A percentile compares a stretch with the other conserved stretches of the same genome.
Conservation (phyloP, 1,139 yeast genomes). For the Petasospora fabianii region DNA sequence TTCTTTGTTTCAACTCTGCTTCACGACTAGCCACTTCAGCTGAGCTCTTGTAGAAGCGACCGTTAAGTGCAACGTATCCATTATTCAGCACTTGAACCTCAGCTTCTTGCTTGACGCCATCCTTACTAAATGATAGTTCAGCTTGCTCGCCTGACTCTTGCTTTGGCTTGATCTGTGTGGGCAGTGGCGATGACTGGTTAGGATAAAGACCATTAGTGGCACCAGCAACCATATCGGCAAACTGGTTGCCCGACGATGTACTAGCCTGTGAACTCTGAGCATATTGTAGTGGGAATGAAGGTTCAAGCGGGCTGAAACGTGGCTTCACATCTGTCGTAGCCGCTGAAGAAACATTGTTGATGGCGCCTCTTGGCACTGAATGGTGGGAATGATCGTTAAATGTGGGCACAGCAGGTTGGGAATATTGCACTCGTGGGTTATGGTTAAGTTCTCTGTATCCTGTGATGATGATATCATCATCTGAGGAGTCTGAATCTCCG, state of each 20-base stretch:
- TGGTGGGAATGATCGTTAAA: neutral
- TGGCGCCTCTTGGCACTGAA: neutral
- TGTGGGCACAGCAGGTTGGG: neutral
- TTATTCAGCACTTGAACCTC: conserved; percentile 1
- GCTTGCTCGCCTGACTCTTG: too few relatives aligned
- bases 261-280: neutral
- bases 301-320: neutral
- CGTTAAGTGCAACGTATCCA: conserved; percentile 8
- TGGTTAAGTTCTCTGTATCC: conserved; percentile 5
- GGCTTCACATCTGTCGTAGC: neutral
- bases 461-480: conserved; percentile 17
- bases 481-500: conserved; percentile 13
- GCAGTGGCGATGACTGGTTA: too few relatives aligned
- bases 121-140: too few relatives aligned
- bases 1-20: conserved; percentile 4
- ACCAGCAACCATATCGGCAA: neutral
- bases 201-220: neutral
- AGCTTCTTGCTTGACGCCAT: neutral
- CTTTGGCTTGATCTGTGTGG: too few relatives aligned
- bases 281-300: neutral
- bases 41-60: conserved; percentile 5
- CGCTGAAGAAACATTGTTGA: too few relatives aligned
- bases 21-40: neutral
- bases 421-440: neutral
- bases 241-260: conserved; percentile 1